Percentiles rank a stretch among this genome's conserved stretches.
Conservation (phyloP, 2,329 filamentous ascomycete genomes). For the Nemania serpens region DNA sequence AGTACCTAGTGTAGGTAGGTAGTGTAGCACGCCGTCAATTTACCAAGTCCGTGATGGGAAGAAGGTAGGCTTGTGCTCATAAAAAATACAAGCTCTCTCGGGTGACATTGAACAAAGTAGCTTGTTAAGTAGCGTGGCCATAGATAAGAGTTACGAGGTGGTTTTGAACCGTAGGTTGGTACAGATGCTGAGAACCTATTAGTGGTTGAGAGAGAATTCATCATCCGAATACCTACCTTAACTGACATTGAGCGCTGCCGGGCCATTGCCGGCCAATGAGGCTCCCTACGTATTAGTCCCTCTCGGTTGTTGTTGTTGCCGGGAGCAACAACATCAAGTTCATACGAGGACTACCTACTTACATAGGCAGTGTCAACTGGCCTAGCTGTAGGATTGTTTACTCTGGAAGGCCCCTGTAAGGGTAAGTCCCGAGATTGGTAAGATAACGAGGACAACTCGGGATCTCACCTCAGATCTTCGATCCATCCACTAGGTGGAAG, state of each 20-base stretch:
- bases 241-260: neutral
- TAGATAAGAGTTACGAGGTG: neutral
- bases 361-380: neutral
- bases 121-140: too few relatives aligned
- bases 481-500: too few relatives aligned
- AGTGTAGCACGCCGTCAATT: neutral
- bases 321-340: neutral
- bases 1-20: neutral
- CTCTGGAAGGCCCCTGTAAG: neutral
- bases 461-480: conserved; percentile 1
- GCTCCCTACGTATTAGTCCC: too few relatives aligned
- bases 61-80: neutral
- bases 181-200: neutral
- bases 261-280: neutral
- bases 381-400: conserved; percentile 1
- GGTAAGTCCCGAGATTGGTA: conserved; percentile 12
- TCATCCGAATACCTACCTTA: neutral
- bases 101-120: too few relatives aligned
- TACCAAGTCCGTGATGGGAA: neutral
- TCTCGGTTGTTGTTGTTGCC: neutral
- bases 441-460: conserved; percentile 2
- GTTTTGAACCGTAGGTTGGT: neutral
- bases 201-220: neutral
- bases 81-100: too few relatives aligned
- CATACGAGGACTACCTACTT: neutral